Conservation (phyloP, 2,329 filamentous ascomycete genomes). For the Talaromyces piceae region DNA sequence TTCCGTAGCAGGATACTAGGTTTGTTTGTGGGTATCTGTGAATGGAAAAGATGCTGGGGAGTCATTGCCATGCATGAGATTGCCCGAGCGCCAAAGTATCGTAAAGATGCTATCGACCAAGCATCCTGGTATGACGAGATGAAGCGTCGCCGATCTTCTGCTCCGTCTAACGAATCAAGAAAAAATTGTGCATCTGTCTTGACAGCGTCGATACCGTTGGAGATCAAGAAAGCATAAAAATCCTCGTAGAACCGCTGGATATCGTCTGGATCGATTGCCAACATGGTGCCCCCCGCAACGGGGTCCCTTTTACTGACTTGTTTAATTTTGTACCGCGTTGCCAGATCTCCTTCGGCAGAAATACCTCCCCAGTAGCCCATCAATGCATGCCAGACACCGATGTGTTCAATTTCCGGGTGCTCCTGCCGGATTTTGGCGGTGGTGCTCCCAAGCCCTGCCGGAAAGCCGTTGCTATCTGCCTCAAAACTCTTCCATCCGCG, state of each 20-base stretch:
- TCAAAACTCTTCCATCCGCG: constrained; percentile 74
- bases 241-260: constrained; percentile 74
- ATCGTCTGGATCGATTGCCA: constrained; percentile 66
- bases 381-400: constrained; percentile 92
- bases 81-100: constrained; percentile 66
- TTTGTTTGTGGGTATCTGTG: constrained; percentile 68
- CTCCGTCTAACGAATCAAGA: constrained; percentile 64
- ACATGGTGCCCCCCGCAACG: constrained; percentile 57
- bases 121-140: constrained; percentile 74
- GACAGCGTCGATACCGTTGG: constrained; percentile 71
- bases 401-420: constrained; percentile 67
- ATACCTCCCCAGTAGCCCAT: constrained; percentile 88
- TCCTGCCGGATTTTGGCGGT: constrained; percentile 60
- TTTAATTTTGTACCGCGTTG: constrained; percentile 68
- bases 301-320: constrained; percentile 49
- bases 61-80: constrained; percentile 95
- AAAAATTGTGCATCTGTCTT: constrained; percentile 94
- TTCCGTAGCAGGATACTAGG: constrained; percentile 72
- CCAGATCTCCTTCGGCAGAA: constrained; percentile 64
- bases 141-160: constrained; percentile 63
- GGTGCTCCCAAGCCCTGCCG: constrained; percentile 66
- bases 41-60: constrained; percentile 78
- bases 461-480: constrained; percentile 71
- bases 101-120: constrained; percentile 71
- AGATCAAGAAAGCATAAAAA: constrained; percentile 76